These are phyloP conservation scores for Candida namnaoensis DNA, from an alignment of 805 yeast species.

Conservation along the genomic window DNA sequence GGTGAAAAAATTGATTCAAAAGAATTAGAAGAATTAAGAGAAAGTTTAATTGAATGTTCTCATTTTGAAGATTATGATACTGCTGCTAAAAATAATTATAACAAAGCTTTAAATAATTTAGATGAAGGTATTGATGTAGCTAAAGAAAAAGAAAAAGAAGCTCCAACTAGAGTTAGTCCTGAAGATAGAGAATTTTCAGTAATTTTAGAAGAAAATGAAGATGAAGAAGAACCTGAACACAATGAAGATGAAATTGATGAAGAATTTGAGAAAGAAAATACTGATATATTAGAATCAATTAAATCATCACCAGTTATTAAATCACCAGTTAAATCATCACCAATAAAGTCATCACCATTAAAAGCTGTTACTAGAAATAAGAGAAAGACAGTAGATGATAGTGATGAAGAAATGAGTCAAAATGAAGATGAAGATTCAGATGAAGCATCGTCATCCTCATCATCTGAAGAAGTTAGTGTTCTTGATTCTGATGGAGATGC, in stretches of 20 bases:
- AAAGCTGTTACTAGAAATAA: not conserved
- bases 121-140: conserved; percentile 11
- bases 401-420: not conserved
- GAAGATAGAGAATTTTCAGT: conserved; percentile 18
- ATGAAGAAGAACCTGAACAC: conserved; percentile 4
- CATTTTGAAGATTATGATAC: conserved; percentile 23
- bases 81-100: conserved; percentile 23
- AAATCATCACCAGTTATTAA: not conserved
- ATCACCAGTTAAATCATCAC: not conserved
- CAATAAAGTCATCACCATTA: no score
- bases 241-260: conserved; percentile 8
- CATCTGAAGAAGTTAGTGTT: not conserved
- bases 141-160: conserved; percentile 7
- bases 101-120: conserved; percentile 18
- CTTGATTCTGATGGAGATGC: conserved; percentile 3
- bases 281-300: not conserved
- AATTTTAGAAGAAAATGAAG: conserved; percentile 12
- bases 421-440: not conserved
- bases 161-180: conserved; percentile 4
- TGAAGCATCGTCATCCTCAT: not conserved
- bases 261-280: conserved; percentile 14
- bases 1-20: conserved; percentile 21
- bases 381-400: not conserved
- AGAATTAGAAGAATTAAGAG: conserved; percentile 17
- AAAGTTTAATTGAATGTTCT: conserved; percentile 18